Evolutionary conservation across 2,329 filamentous ascomycete genomes (phyloP), one percentile per base, ranked within the genome.

Genomic region (Colletotrichum simmondsii): DNA sequence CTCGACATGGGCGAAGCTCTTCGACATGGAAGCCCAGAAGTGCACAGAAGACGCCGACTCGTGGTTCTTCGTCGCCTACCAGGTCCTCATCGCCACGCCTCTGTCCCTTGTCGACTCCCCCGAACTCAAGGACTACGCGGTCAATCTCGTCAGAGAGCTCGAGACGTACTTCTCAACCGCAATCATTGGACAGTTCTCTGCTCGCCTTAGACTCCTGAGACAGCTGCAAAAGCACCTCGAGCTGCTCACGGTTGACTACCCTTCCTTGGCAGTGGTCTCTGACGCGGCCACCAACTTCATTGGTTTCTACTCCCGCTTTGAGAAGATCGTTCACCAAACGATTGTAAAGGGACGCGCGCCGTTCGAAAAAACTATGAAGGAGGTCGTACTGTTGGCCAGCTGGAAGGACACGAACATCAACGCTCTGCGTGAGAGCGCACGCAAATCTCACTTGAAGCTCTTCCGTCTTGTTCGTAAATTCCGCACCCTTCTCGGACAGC

Each of bases 351-450:
- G 92, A n/a, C 91, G 95, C 68, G 85, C 87, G 7, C 87, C 89
- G 0, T 87, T 98, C n/a, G 96, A 98, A 81, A 98, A 95, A 82
- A 92, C 95, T 70, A 94, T 98, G 88, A 96, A 93, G 80, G 94
- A 98, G 77, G 92, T 98, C n/a, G 89, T 99, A 19, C 91, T 97
- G 65, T 86, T 99, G 77, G 95, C 95, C 8, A 98, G 95, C 81
- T 99, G 97, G 97, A 98, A 97, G 81, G 97, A 99, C 77, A 98
- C 94, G 26, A 99, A 98, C 78, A 97, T 99, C 74, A 92, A 93
- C 60, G 94, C 95, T 1, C 85, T 99, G 19, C 91, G 92, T 76
- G 95, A 98, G 79, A 98, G 96, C 81, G 95, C 97, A 1, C 92
- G 93, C 77, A 93, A 92, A 73, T 98, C 95, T 24, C 97, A 99